phyloP scores from a whole-genome alignment of 2,329 filamentous ascomycete genomes.

The Zarea fungicola region DNA sequence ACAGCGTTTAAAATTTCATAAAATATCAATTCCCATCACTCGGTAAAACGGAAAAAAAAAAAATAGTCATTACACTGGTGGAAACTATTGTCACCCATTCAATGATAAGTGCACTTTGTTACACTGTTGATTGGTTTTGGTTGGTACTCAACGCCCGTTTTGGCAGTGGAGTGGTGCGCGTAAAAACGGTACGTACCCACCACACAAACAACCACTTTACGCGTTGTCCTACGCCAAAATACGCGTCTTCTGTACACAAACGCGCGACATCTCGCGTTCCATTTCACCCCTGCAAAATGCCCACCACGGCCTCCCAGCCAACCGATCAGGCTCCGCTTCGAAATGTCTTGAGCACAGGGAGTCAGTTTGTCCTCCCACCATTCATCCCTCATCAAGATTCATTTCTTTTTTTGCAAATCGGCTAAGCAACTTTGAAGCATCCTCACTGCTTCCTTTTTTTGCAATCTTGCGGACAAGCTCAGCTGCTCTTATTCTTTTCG shows the following conservation, averaged over 20 bases:
- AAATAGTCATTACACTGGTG: no score
- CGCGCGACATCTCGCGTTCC: not conserved
- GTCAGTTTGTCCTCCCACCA: not conserved
- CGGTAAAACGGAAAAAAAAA: no score
- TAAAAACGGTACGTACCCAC: not conserved
- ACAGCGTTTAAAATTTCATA: no score
- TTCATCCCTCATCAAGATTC: not conserved
- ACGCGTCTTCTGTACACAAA: constrained; percentile 8
- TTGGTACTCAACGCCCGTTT: not conserved
- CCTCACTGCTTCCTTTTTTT: no score
- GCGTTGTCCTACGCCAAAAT: not conserved
- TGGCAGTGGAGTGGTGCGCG: not conserved
- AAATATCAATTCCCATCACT: no score
- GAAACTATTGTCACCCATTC: no score
- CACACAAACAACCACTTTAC: constrained; percentile 5
- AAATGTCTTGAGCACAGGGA: not conserved
- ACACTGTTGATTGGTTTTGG: no score
- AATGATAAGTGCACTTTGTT: no score
- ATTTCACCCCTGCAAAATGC: constrained; percentile 6
- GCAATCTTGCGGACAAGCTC: no score
- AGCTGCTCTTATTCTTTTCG: no score
- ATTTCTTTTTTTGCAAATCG: not conserved
- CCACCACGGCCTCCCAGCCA: constrained; percentile 10
- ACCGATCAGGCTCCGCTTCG: constrained; percentile 9
- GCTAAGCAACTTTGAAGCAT: not conserved